Percentiles rank a stretch among this genome's conserved stretches.
phyloP scores from a whole-genome alignment of 2,329 filamentous ascomycete species.

The Shiraia sp. region DNA sequence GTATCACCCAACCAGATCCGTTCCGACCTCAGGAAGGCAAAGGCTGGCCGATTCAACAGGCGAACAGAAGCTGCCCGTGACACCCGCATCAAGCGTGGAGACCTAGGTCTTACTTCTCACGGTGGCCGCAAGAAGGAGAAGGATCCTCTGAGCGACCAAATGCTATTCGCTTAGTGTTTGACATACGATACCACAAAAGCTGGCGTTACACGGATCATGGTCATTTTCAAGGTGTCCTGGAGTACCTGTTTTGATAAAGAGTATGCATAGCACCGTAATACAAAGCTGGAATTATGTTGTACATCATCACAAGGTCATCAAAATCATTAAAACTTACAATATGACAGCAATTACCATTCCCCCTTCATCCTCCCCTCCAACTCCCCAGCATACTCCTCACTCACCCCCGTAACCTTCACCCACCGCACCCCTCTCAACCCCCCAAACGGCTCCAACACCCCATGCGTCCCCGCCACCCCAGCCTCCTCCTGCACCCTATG shows the following conservation, averaged over 20 bases:
- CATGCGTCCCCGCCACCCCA: constrained; percentile 43
- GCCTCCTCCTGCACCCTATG: constrained; percentile 41
- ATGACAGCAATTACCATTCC: constrained; percentile 9
- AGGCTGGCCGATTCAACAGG: constrained; percentile 76
- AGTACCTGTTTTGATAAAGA: background rate
- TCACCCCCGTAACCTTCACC: constrained; percentile 46
- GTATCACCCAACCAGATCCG: constrained; percentile 94
- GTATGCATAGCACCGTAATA: background rate
- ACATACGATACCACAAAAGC: constrained; percentile 11
- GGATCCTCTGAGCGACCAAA: constrained; percentile 74
- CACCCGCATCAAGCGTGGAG: constrained; percentile 72
- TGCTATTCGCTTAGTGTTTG: constrained; percentile 69
- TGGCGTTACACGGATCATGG: constrained; percentile 21
- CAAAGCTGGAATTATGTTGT: background rate
- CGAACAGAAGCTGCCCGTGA: constrained; percentile 76
- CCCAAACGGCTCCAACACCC: constrained; percentile 49
- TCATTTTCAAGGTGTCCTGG: background rate
- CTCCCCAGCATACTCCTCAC: constrained; percentile 39
- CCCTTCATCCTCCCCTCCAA: constrained; percentile 41
- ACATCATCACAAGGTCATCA: no score
- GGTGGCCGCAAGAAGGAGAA: constrained; percentile 65
- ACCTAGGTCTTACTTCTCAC: constrained; percentile 72
- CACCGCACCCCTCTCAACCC: constrained; percentile 42
- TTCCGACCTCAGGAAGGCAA: constrained; percentile 74
- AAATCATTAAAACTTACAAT: background rate